phyloP scores from a whole-genome alignment of 2,329 filamentous ascomycete genomes.

The Colletotrichum musicola region DNA sequence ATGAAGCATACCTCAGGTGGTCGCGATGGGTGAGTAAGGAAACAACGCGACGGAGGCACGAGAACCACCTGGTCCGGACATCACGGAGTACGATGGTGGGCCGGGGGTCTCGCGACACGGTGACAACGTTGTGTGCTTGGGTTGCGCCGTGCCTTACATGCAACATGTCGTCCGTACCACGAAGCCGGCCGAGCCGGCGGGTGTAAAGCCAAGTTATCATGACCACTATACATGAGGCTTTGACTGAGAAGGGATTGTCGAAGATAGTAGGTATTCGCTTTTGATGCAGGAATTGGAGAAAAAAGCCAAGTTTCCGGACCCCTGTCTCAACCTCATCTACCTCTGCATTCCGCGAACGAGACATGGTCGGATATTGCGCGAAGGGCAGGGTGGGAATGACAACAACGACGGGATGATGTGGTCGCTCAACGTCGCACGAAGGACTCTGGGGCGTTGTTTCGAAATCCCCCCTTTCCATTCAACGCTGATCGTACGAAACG shows the following conservation, averaged over 20 bases:
- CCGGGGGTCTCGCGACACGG: background rate
- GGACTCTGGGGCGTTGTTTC: background rate
- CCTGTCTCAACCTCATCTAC: slow-evolving; percentile 31
- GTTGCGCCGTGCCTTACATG: slow-evolving; percentile 7
- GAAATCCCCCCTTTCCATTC: no score
- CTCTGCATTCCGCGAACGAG: slow-evolving; percentile 11
- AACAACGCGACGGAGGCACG: background rate
- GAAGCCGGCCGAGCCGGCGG: background rate
- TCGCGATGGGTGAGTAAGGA: slow-evolving; percentile 1
- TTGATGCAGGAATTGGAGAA: background rate
- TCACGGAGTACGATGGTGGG: slow-evolving; percentile 3
- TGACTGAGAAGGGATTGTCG: slow-evolving; percentile 14
- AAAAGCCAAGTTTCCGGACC: slow-evolving; percentile 14
- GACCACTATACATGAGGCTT: slow-evolving; percentile 3
- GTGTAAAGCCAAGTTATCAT: background rate
- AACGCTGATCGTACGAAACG: no score
- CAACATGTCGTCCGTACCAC: background rate
- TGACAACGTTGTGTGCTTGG: background rate
- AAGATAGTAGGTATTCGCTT: background rate
- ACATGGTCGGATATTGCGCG: background rate
- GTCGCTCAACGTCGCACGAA: background rate
- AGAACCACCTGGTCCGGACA: background rate
- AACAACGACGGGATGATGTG: no score
- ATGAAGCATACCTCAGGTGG: no score
- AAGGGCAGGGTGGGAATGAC: background rate